Evolutionary conservation across 148 eudicot species (phyloP).

Genomic region (Rhododendron kiyosumense): DNA sequence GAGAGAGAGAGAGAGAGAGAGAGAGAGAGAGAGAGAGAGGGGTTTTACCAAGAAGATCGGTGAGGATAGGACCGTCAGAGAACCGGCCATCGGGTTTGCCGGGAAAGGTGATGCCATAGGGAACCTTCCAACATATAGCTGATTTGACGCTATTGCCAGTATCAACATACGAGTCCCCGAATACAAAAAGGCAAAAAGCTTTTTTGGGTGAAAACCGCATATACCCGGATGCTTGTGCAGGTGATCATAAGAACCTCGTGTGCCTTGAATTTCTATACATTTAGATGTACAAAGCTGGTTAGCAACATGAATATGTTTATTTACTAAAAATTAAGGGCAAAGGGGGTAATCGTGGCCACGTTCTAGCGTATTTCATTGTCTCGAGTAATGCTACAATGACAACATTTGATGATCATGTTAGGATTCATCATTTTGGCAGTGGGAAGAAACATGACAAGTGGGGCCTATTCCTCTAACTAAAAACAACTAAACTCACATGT

Average conservation of each 20-base stretch:
- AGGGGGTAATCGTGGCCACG: no score
- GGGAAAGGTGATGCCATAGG: slow-evolving; percentile 73
- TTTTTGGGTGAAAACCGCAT: slow-evolving; percentile 7
- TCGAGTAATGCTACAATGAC: no score
- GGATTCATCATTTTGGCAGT: no score
- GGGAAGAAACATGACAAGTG: no score
- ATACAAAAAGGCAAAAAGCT: slow-evolving; percentile 79
- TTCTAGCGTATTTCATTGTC: no score
- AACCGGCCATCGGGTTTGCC: slow-evolving; percentile 70
- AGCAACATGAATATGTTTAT: neutral
- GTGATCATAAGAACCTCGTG: neutral
- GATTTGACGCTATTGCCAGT: slow-evolving; percentile 30
- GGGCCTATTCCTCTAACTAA: no score
- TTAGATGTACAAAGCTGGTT: neutral
- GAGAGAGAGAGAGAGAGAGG: no score
- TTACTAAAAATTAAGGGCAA: no score
- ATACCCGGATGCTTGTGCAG: neutral
- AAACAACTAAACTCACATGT: no score
- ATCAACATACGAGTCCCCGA: slow-evolving; percentile 45
- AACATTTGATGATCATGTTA: no score
- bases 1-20: no score
- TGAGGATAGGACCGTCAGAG: slow-evolving; percentile 75
- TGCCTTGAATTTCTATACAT: neutral
- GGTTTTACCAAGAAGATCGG: slow-evolving; percentile 64
- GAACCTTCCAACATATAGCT: slow-evolving; percentile 43